Percentiles rank a stretch among this genome's conserved stretches.
Evolutionary conservation across 2,329 filamentous ascomycete species (phyloP).

Genomic region (Pochonia chlamydosporia): DNA sequence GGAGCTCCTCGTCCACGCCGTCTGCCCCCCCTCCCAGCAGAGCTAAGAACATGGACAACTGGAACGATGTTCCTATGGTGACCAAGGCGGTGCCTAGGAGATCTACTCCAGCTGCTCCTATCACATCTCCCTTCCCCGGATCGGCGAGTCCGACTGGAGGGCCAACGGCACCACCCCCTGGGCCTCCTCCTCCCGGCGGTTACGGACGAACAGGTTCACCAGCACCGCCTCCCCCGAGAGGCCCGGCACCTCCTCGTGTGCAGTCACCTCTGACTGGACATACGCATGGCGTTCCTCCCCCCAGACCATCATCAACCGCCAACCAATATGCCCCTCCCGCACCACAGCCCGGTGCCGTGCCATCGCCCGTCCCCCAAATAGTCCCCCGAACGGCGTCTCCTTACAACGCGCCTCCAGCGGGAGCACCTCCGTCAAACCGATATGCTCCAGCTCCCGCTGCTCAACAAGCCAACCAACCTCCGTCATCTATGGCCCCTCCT

Average conservation of each 20-base stretch:
- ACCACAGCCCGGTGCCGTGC: conserved; percentile 59
- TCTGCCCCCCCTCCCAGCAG: conserved; percentile 65
- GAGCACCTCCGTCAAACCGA: conserved; percentile 63
- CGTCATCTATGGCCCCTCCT: conserved; percentile 32
- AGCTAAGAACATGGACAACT: conserved; percentile 68
- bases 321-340: conserved; percentile 43
- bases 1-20: conserved; percentile 54
- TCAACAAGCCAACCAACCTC: conserved; percentile 43
- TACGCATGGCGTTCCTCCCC: conserved; percentile 46
- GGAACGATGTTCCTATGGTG: conserved; percentile 94
- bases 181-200: conserved; percentile 34
- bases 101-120: conserved; percentile 65
- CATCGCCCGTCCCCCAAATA: conserved; percentile 48
- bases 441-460: conserved; percentile 65
- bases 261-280: conserved; percentile 62
- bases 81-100: conserved; percentile 67
- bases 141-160: conserved; percentile 50
- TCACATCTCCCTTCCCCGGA: conserved; percentile 70
- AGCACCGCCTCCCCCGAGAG: conserved; percentile 74
- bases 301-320: conserved; percentile 58
- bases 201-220: conserved; percentile 65
- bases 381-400: conserved; percentile 74
- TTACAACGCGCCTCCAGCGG: conserved; percentile 73
- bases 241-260: conserved; percentile 61
- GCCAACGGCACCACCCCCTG: conserved; percentile 31